These are phyloP conservation scores for Pseudocercospora fuligena DNA, from an alignment of 2,329 filamentous ascomycete genomes.

Conservation along the genomic window DNA sequence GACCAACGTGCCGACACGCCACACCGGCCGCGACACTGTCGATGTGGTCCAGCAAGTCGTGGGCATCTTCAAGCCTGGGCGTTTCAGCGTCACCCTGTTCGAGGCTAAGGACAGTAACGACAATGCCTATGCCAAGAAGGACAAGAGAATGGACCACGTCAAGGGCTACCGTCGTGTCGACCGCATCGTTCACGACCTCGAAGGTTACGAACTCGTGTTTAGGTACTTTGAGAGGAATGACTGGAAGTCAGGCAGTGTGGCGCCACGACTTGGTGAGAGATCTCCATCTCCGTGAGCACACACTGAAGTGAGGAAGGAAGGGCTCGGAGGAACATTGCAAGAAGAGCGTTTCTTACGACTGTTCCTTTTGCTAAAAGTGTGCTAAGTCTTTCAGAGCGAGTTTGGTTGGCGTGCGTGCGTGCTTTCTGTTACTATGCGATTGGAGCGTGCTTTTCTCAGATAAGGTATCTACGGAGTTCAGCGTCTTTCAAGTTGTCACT, in stretches of 20 bases:
- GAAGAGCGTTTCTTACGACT: background rate
- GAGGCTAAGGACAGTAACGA: constrained; percentile 73
- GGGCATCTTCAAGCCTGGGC: constrained; percentile 93
- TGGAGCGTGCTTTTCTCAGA: background rate
- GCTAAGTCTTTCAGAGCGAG: background rate
- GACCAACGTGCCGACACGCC: constrained; percentile 90
- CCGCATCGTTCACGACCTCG: constrained; percentile 94
- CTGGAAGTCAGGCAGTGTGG: constrained; percentile 65
- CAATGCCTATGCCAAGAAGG: constrained; percentile 49
- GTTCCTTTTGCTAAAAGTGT: background rate
- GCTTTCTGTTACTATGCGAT: background rate
- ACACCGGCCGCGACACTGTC: constrained; percentile 83
- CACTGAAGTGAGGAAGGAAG: background rate
- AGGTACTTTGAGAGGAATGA: constrained; percentile 92
- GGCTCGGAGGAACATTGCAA: background rate
- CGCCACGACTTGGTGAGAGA: constrained; percentile 64
- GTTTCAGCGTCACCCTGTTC: constrained; percentile 95
- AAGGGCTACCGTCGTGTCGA: constrained; percentile 87
- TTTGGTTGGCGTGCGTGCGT: background rate
- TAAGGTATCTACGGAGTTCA: background rate
- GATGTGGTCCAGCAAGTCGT: constrained; percentile 95
- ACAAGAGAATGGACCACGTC: constrained; percentile 72
- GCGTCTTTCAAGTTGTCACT: background rate
- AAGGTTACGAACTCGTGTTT: constrained; percentile 96
- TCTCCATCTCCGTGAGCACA: constrained; percentile 22